Evolutionary conservation across 2,329 filamentous ascomycete genomes (phyloP).

Genomic region (Emergomyces pasteurianus): DNA sequence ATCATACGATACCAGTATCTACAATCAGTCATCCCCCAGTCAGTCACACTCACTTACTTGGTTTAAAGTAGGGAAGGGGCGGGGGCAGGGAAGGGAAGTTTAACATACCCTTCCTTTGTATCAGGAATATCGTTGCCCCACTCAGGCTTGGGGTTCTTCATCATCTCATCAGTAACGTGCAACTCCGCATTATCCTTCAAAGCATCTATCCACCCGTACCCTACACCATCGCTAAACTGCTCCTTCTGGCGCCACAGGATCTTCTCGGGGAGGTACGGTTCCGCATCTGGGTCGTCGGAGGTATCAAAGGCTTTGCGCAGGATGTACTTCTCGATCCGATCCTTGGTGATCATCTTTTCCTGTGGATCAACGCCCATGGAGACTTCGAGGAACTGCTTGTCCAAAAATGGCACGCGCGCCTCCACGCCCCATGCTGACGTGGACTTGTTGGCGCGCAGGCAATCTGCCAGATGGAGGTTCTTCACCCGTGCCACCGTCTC

Average conservation of each 20-base stretch:
- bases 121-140: slow-evolving; percentile 91
- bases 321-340: slow-evolving; percentile 93
- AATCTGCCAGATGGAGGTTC: slow-evolving; percentile 94
- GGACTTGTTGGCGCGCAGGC: slow-evolving; percentile 96
- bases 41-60: background rate
- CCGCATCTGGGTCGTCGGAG: slow-evolving; percentile 62
- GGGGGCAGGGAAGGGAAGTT: background rate
- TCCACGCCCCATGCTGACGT: slow-evolving; percentile 97
- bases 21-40: slow-evolving; percentile 3
- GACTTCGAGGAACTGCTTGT: slow-evolving; percentile 90
- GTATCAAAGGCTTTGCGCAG: slow-evolving; percentile 96
- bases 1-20: slow-evolving; percentile 95
- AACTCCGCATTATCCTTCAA: slow-evolving; percentile 89
- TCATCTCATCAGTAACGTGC: slow-evolving; percentile 89
- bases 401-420: slow-evolving; percentile 93
- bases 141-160: slow-evolving; percentile 94
- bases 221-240: slow-evolving; percentile 97
- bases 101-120: slow-evolving; percentile 79
- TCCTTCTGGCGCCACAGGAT: slow-evolving; percentile 99
- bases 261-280: slow-evolving; percentile 86
- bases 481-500: slow-evolving; percentile 91
- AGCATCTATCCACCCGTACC: slow-evolving; percentile 97
- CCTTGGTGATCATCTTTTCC: slow-evolving; percentile 91
- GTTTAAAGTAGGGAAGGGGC: too few relatives aligned
- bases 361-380: slow-evolving; percentile 87